A percentile compares a stretch with the other conserved stretches of the same genome.
phyloP scores from a whole-genome alignment of 495 filamentous ascomycete genomes.

The Penicillium bialowiezense region DNA sequence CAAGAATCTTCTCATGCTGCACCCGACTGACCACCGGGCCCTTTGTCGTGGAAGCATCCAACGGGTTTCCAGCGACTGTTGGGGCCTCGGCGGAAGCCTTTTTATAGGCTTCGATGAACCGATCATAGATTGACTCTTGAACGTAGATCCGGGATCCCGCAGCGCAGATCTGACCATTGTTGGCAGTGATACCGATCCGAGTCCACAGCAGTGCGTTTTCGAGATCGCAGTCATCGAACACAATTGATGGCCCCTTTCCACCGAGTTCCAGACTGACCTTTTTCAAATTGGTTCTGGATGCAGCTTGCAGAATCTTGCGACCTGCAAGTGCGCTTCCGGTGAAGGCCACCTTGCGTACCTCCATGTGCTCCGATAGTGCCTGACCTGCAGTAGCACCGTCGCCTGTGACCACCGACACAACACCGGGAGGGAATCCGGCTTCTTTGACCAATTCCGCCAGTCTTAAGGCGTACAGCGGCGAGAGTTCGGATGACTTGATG shows the following conservation, averaged over 20 bases:
- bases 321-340: conserved; percentile 25
- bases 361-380: conserved; percentile 70
- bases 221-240: conserved; percentile 45
- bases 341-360: conserved; percentile 70
- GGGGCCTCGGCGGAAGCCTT: conserved; percentile 6
- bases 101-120: conserved; percentile 40
- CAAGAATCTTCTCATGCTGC: conserved; percentile 81
- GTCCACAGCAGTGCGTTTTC: conserved; percentile 39
- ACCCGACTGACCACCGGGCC: conserved; percentile 78
- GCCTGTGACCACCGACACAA: conserved; percentile 84
- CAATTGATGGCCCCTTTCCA: conserved; percentile 43
- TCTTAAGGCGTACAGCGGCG: conserved; percentile 85
- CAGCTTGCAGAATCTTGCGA: conserved; percentile 25
- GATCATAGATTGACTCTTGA: conserved; percentile 53
- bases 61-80: conserved; percentile 69
- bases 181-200: conserved; percentile 41
- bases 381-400: conserved; percentile 74
- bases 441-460: conserved; percentile 76
- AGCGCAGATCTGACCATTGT: conserved; percentile 55
- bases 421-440: conserved; percentile 84
- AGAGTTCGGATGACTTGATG: conserved; percentile 87
- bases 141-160: conserved; percentile 52
- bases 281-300: conserved; percentile 49
- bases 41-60: conserved; percentile 66
- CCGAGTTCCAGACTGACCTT: conserved; percentile 44